A percentile compares a stretch with the other conserved stretches of the same genome.
Evolutionary conservation across 164 flowering plant genomes (phyloP).

Genomic region (Brasenia schreberi): DNA sequence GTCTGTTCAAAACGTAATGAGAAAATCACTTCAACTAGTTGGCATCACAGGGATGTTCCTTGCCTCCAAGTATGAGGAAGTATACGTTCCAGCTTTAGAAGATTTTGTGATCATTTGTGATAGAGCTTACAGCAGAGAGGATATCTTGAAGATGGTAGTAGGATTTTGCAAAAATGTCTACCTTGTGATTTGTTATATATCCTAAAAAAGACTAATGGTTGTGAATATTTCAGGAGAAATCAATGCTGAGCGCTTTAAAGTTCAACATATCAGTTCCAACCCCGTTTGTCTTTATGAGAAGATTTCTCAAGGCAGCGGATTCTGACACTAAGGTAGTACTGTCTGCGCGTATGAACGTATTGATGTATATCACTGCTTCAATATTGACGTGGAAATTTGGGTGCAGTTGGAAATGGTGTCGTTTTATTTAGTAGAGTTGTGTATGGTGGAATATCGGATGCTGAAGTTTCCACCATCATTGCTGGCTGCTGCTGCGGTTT

Average conservation of each 20-base stretch:
- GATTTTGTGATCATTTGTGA: constrained; percentile 67
- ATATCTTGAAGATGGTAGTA: constrained; percentile 69
- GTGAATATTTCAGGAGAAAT: constrained; percentile 43
- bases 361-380: neutral
- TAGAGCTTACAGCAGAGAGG: constrained; percentile 60
- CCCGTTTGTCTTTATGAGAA: constrained; percentile 65
- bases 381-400: neutral
- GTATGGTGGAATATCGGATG: constrained; percentile 65
- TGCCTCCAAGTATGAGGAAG: constrained; percentile 86
- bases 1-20: constrained; percentile 31
- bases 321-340: constrained; percentile 21
- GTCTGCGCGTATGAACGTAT: neutral
- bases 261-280: constrained; percentile 72
- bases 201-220: neutral
- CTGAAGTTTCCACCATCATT: constrained; percentile 64
- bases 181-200: no score
- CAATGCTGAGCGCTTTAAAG: constrained; percentile 52
- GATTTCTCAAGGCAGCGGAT: constrained; percentile 71
- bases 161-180: neutral
- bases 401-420: constrained; percentile 64
- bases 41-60: constrained; percentile 78
- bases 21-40: constrained; percentile 75
- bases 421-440: constrained; percentile 62
- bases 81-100: constrained; percentile 57
- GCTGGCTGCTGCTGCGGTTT: constrained; percentile 68